These are phyloP conservation scores for Euphorbia corollata DNA, from an alignment of 441 rosid species.

Conservation along the genomic window DNA sequence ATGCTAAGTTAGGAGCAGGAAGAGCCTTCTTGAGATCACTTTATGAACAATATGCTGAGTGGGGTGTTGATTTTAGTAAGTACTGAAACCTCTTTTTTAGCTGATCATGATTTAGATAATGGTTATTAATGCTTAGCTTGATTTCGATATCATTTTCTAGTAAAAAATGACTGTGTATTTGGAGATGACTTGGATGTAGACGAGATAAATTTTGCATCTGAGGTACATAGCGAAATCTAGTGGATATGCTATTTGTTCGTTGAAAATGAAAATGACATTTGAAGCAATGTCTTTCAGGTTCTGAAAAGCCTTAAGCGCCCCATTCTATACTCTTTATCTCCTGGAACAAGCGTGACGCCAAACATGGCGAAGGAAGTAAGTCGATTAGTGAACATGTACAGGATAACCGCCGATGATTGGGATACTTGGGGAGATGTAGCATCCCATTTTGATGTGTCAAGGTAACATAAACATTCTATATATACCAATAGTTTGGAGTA, in stretches of 20 bases:
- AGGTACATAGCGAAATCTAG: slow-evolving; percentile 32
- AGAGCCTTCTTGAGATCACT: slow-evolving; percentile 82
- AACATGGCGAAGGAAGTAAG: slow-evolving; percentile 64
- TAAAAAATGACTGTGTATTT: slow-evolving; percentile 81
- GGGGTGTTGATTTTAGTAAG: slow-evolving; percentile 95
- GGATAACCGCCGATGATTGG: slow-evolving; percentile 92
- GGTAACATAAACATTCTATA: slow-evolving; percentile 33
- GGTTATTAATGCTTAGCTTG: background rate
- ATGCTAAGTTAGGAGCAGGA: slow-evolving; percentile 65
- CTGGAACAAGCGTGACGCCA: slow-evolving; percentile 83
- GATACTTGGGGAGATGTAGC: slow-evolving; percentile 75
- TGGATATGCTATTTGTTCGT: slow-evolving; percentile 14
- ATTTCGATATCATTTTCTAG: slow-evolving; percentile 32
- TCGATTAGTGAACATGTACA: slow-evolving; percentile 72
- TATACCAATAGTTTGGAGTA: slow-evolving; percentile 7
- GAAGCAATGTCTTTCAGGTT: slow-evolving; percentile 39
- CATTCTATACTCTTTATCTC: slow-evolving; percentile 76
- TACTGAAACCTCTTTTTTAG: too few relatives aligned
- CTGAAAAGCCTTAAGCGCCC: slow-evolving; percentile 55
- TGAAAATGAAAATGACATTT: slow-evolving; percentile 8
- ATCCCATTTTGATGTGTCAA: slow-evolving; percentile 70
- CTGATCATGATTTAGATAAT: too few relatives aligned
- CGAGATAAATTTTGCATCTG: slow-evolving; percentile 64
- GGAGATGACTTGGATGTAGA: slow-evolving; percentile 68
- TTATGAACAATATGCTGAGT: slow-evolving; percentile 67